Base-by-base conservation (phyloP, 768 basidiomycete species). In the Boletus pseudopeckii region DNA sequence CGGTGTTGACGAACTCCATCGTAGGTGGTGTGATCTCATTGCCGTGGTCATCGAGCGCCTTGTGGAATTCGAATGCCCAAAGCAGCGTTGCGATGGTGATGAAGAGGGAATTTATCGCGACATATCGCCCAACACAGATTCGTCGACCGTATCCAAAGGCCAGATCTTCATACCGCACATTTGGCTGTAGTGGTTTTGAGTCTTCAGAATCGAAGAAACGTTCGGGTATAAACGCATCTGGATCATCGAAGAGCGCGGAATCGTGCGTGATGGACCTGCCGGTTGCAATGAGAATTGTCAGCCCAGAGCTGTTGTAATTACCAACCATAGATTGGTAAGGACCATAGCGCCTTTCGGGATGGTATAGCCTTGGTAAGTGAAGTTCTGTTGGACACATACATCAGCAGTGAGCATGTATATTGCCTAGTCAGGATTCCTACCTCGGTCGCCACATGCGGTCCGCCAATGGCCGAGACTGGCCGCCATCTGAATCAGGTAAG, bases 211-310 rank as follows among this genome's bases (percentile, higher is more conserved):
- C n/a, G n/a, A n/a, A n/a, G n/a, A n/a, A n/a, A 7, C 58, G 52
- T 13, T 59, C 58, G 6, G 58, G 58, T 7, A 60, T 60, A 17
- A 59, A 59, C 9, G 58, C 39, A 26, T 56, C 55, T n/a, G n/a
- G n/a, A n/a, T n/a, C n/a, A n/a, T n/a, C n/a, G 14, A 56, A 56
- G 51, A n/a, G n/a, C n/a, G n/a, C n/a, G n/a, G n/a, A n/a, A n/a
- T n/a, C n/a, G n/a, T n/a, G n/a, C 17, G 55, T 47, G 33, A 55
- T 52, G n/a, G 50, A 55, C 52, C 52, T 36, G 17, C 14, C 22
- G 36, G 14, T 26, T 36, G 13, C 24, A 18, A 48, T 28, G 47
- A 38, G 17, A 37, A n/a, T 8, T n/a, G 37, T 24, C 36, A 37
- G 34, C 17, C n/a, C 14, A 8, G 17, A 8, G 4, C 11, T 24